These are phyloP conservation scores for Triticum turgidum DNA, from an alignment of 176 grass and related monocot genomes.

Conservation along the genomic window DNA sequence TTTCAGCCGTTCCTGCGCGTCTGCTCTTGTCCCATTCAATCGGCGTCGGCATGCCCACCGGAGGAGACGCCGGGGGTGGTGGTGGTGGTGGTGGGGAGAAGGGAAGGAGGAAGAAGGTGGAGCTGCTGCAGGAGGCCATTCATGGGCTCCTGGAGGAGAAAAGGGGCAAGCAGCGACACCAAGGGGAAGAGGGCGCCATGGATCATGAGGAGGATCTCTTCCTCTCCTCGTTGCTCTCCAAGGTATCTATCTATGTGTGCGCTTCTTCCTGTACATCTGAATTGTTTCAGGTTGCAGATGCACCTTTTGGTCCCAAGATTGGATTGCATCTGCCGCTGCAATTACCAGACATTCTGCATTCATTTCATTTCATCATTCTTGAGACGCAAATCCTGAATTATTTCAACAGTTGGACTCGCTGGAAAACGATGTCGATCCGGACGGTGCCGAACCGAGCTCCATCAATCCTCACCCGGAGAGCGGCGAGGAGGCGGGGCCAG, in stretches of 20 bases:
- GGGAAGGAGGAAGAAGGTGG: slow-evolving; percentile 13
- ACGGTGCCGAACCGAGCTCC: background rate
- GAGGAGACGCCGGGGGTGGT: slow-evolving; percentile 9
- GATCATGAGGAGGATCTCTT: slow-evolving; percentile 12
- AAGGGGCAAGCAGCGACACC: background rate
- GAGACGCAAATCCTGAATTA: background rate
- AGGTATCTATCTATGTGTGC: background rate
- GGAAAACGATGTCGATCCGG: background rate
- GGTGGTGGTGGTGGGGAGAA: slow-evolving; percentile 2
- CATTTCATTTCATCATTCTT: background rate
- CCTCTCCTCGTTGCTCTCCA: slow-evolving; percentile 43
- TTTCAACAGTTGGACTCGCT: slow-evolving; percentile 4
- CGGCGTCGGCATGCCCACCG: slow-evolving; percentile 10
- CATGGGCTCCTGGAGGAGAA: slow-evolving; percentile 33
- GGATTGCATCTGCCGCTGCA: background rate
- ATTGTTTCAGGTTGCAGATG: background rate
- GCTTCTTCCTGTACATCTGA: background rate
- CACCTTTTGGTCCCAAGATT: background rate
- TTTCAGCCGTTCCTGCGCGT: background rate
- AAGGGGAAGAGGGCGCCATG: background rate
- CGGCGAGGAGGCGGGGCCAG: background rate
- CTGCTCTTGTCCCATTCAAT: background rate
- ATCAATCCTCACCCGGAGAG: background rate
- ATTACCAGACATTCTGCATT: background rate
- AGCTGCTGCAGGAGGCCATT: slow-evolving; percentile 29